Evolutionary conservation across 352 stramenopile genomes (phyloP).

Genomic region (Peronospora destructor): DNA sequence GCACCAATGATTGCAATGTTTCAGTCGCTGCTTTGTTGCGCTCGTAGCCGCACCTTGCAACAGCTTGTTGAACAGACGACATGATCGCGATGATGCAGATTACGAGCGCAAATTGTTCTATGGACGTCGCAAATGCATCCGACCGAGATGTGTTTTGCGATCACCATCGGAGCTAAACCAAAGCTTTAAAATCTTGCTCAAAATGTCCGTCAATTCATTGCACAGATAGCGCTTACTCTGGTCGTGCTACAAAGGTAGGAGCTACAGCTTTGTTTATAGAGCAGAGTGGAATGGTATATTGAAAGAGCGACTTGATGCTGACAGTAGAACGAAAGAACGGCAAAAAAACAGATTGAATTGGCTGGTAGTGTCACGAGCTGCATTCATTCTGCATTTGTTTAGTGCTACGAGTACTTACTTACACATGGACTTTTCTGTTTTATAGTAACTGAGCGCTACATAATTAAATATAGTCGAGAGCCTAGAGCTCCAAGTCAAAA

Average conservation of each 20-base stretch:
- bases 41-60: conserved; percentile 3
- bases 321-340: background rate
- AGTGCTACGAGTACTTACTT: conserved; percentile 18
- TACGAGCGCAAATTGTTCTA: conserved; percentile 9
- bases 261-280: too few species aligned
- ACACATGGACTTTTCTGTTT: conserved; percentile 20
- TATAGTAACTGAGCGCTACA: conserved; percentile 38
- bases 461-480: conserved; percentile 24
- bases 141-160: background rate
- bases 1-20: conserved; percentile 4
- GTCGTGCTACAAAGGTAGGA: background rate
- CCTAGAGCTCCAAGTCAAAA: conserved; percentile 63
- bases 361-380: conserved; percentile 10
- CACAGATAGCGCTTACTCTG: background rate
- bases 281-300: too few species aligned
- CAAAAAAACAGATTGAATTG: background rate
- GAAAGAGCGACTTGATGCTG: background rate
- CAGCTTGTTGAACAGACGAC: background rate
- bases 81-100: conserved; percentile 12
- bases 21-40: conserved; percentile 1
- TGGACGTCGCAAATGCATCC: conserved; percentile 5
- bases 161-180: background rate
- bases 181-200: background rate
- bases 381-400: conserved; percentile 25
- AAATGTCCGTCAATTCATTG: background rate